Percentiles rank a stretch among this genome's conserved stretches.
Evolutionary conservation across 1,139 yeast genomes (phyloP).

Genomic region (Candida sanyaensis): DNA sequence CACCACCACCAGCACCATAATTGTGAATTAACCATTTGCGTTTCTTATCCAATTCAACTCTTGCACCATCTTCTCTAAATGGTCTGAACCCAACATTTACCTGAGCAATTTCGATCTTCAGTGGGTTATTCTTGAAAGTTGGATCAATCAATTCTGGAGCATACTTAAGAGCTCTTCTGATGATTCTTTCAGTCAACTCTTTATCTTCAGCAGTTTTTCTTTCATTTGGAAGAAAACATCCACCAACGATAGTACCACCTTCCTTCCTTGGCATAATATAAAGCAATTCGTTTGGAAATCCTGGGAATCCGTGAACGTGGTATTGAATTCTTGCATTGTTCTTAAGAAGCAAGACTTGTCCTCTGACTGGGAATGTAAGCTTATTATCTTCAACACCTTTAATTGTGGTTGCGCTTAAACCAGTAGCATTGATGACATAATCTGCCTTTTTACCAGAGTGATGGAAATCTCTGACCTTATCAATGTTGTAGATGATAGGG

Average conservation of each 20-base stretch:
- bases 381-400: constrained; percentile 33
- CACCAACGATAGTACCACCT: constrained; percentile 57
- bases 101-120: constrained; percentile 38
- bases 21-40: constrained; percentile 44
- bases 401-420: constrained; percentile 35
- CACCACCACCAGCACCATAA: constrained; percentile 58
- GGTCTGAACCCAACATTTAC: constrained; percentile 54
- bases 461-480: constrained; percentile 28
- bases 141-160: constrained; percentile 45
- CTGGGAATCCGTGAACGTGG: constrained; percentile 34
- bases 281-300: constrained; percentile 35
- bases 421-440: constrained; percentile 48
- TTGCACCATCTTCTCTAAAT: constrained; percentile 43
- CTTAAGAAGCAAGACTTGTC: constrained; percentile 43
- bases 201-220: constrained; percentile 29
- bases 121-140: constrained; percentile 28
- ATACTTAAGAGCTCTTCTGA: constrained; percentile 39
- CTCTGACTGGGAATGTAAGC: constrained; percentile 32
- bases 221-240: constrained; percentile 36
- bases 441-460: constrained; percentile 30
- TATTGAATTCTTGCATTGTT: constrained; percentile 31
- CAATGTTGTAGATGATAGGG: constrained; percentile 23
- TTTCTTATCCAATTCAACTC: constrained; percentile 39
- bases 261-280: constrained; percentile 56
- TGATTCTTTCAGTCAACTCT: constrained; percentile 38